These are phyloP conservation scores for Naegleria fowleri DNA, from an alignment of 208 protist genomes.

Conservation along the genomic window DNA sequence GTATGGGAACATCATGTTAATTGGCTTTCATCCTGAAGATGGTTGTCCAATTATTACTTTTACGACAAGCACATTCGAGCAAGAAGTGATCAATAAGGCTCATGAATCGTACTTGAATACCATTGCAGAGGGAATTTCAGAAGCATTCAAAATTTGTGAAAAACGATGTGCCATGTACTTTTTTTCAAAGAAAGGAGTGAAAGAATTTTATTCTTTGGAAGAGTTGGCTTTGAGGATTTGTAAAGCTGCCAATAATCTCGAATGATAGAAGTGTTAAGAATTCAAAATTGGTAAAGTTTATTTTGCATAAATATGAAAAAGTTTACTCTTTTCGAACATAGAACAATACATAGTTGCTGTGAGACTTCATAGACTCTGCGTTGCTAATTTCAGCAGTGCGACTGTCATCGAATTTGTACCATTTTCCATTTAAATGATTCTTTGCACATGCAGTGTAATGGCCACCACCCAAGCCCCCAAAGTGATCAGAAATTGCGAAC, in stretches of 20 bases:
- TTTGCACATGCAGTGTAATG: slow-evolving; percentile 75
- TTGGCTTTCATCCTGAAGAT: neutral
- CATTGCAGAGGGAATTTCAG: neutral
- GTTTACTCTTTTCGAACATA: neutral
- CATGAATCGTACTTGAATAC: neutral
- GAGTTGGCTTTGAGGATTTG: neutral
- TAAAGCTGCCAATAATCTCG: too few species aligned
- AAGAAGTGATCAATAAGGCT: neutral
- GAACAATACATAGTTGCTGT: neutral
- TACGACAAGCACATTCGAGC: neutral
- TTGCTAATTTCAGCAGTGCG: slow-evolving; percentile 36
- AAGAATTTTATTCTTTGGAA: neutral
- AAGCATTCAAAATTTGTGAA: neutral
- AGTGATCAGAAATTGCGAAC: slow-evolving; percentile 75
- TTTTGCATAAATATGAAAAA: too few species aligned
- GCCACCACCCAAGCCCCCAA: slow-evolving; percentile 75
- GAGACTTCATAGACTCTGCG: neutral
- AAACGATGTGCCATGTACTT: neutral
- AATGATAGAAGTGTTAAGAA: too few species aligned
- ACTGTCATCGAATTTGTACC: slow-evolving; percentile 74
- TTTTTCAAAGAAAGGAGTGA: neutral
- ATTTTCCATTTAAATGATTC: slow-evolving; percentile 52
- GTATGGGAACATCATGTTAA: neutral
- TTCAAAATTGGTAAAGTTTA: too few species aligned
- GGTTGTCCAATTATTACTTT: neutral